Evolutionary conservation across 257 asterid genomes (phyloP), one percentile per base, ranked within the genome.

Genomic region (Cynanchum wilfordii): DNA sequence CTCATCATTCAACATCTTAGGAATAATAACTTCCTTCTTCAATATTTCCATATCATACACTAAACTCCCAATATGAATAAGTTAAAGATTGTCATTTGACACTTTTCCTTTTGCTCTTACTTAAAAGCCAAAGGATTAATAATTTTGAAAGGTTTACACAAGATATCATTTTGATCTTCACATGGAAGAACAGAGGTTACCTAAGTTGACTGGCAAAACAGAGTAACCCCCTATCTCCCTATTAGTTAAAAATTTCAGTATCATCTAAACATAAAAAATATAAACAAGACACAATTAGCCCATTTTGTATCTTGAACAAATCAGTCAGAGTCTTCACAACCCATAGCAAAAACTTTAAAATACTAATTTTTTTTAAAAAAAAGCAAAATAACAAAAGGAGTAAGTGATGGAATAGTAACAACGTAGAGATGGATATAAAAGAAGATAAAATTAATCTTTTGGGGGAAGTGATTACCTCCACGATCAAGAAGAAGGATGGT

Each of bases 401-500:
- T 68, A 56, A 66, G 66, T 59, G 16, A 15, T 74, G 70, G 50
- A 33, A 16, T 5, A 2, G 47, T 42, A n/a, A 68, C 24, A 7
- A 22, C 9, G 71, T 3, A 63, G 57, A 66, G 56, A n/a, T n/a
- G n/a, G n/a, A n/a, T n/a, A n/a, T n/a, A n/a, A n/a, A n/a, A n/a
- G 45, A 17, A 66, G 3, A 45, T 22, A 25, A 19, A 29, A 11
- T 16, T 4, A 33, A 2, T 2, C 4, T 33, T 33, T 33, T 33
- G 38, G 38, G 38, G 5, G 6, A n/a, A 1, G 47, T 44, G 42
- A 50, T 8, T 73, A 90, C 97, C 97, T 77, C 98, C 98, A 33
- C 98, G 98, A 74, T 93, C 97, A 57, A 93, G 92, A 70, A 93
- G 96, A 47, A 93, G 92, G 54, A 90, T 83, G 55, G 87, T 81